These are phyloP conservation scores for Colletotrichum sp. DNA, from an alignment of 2,329 filamentous ascomycete species.

Conservation along the genomic window DNA sequence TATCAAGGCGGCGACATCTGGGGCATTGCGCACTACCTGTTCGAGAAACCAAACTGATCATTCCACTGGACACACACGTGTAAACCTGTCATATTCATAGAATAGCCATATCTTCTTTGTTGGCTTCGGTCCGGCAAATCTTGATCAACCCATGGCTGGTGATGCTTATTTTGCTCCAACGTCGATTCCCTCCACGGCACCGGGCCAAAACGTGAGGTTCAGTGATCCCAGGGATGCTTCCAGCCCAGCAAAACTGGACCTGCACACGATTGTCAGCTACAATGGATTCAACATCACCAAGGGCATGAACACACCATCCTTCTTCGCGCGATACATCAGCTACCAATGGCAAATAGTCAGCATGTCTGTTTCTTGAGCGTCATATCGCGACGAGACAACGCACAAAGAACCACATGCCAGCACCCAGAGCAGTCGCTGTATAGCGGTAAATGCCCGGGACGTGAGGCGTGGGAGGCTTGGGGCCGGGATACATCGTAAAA, in stretches of 20 bases:
- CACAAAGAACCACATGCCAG: slow-evolving; percentile 99
- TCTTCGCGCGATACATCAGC: slow-evolving; percentile 96
- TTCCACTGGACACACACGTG: background rate
- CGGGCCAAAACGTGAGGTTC: slow-evolving; percentile 33
- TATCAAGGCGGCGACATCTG: slow-evolving; percentile 70
- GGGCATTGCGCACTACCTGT: slow-evolving; percentile 72
- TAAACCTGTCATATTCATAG: background rate
- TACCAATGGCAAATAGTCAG: slow-evolving; percentile 40
- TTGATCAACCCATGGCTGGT: background rate
- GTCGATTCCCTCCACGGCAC: background rate
- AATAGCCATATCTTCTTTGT: background rate
- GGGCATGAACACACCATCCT: slow-evolving; percentile 70
- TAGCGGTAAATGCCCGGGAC: slow-evolving; percentile 76
- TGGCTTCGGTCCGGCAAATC: background rate
- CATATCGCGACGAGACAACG: slow-evolving; percentile 38
- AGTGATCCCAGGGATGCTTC: slow-evolving; percentile 98
- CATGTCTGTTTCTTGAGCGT: slow-evolving; percentile 1
- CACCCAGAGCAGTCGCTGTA: slow-evolving; percentile 84
- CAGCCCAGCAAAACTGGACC: slow-evolving; percentile 82
- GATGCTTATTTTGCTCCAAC: background rate
- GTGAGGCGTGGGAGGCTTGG: slow-evolving; percentile 50
- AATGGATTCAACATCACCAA: background rate
- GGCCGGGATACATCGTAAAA: slow-evolving; percentile 21
- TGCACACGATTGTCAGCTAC: slow-evolving; percentile 30
- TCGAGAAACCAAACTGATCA: slow-evolving; percentile 56